Evolutionary conservation across 2,329 filamentous ascomycete genomes (phyloP), one percentile per base, ranked within the genome.

Genomic region (Clarireedia paspali): DNA sequence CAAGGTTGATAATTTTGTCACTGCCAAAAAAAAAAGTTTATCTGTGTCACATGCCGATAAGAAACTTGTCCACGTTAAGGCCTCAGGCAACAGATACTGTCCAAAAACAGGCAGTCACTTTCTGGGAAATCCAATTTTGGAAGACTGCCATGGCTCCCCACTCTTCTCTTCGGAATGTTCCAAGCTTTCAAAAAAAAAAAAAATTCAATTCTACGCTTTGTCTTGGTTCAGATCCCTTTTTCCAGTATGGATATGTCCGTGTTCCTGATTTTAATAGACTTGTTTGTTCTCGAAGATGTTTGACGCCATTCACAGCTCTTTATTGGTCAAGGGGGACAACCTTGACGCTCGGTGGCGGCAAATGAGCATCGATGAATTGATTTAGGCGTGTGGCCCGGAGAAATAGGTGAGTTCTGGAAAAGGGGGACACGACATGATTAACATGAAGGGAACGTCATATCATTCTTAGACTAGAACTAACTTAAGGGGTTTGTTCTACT

Each of bases 11-110:
- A 53, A 39, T 53, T 53, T 53, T 47, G 50, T 34, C 30, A 34
- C 30, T 34, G 30, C 30, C 30, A 34, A 34, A 34, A 34, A 53
- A 47, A 47, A 53, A 47, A 3, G 46, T 53, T 53, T 53, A 39
- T 47, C 42, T 2, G 15, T 42, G 34, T 53, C 51, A 53, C 51
- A 47, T 49, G 44, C 5, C 15, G 51, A 54, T 54, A 54, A 54
- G 51, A 26, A 24, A 6, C 6, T 44, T n/a, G 9, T 6, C 17
- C 12, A 6, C 5, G 2, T 10, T 39, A 3, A 2, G 1, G 44
- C 51, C 51, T 54, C 12, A 54, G 51, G 51, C 34, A 40, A 15
- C 14, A 1, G 0, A 5, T 2, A 5, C 17, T 38, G 2, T n/a
- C 4, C 39, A 1, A n/a, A 42, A n/a, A n/a, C 39, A 20, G 39